Evolutionary conservation across 805 yeast genomes (phyloP), one percentile per base, ranked within the genome.

Genomic region (Metschnikowia shivogae): DNA sequence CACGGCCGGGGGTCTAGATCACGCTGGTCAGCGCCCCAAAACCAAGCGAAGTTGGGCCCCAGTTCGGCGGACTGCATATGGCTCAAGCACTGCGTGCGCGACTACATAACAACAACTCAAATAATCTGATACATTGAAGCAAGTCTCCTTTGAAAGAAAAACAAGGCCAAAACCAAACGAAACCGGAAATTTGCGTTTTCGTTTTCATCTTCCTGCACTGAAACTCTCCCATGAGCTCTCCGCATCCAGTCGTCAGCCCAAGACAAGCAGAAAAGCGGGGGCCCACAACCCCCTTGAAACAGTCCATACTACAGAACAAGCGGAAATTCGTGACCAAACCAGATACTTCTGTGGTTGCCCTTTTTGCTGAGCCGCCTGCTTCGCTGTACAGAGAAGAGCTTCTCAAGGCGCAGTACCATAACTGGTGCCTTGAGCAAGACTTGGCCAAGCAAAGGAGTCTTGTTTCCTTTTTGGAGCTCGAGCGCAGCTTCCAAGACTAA

Each of bases 231-330:
- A 39, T 39, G 42, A 39, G 22, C 22, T 11, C 35, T 5, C 29
- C 6, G 24, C 35, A 13, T 22, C 11, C 42, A 6, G 35, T 39
- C 11, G 38, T n/a, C n/a, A 48, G 48, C 13, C 51, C 51, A 4
- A 34, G 51, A 42, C 46, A 47, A 17, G 39, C 51, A 2, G 51
- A 43, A 14, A 66, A 67, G 48, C 54, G 72, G 37, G 67, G 64
- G 6, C 67, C 74, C 20, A 52, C 63, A 13, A 65, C 74, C 5
- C 74, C 74, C 1, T 49, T 67, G 40, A 56, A 67, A 7, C 65
- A 64, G 12, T 56, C 67, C 6, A 44, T 52, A 14, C 46, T 56
- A 17, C 61, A 55, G 24, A 56, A 56, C 35, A 55, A 45, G 47
- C 64, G 48, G 48, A 53, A 40, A 39, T 54, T 38, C 34, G 36